Percentiles rank a stretch among this genome's conserved stretches.
Evolutionary conservation across 176 grass and related monocot species (phyloP).

Genomic region (Rhynchospora breviuscula): DNA sequence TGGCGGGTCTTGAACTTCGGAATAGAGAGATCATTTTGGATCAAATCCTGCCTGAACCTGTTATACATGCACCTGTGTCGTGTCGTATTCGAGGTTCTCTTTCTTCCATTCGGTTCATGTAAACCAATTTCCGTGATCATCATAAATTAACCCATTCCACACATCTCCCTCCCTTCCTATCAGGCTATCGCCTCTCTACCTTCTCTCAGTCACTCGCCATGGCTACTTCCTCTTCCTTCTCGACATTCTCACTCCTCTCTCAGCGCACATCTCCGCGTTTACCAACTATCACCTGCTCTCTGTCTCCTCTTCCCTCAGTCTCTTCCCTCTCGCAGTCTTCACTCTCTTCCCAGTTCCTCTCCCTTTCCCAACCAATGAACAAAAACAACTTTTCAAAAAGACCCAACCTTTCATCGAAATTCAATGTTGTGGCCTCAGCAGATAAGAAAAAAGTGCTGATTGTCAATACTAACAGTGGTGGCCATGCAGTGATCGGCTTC

Average conservation of each 20-base stretch:
- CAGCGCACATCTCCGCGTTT: neutral
- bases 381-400: neutral
- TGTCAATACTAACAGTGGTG: constrained; percentile 68
- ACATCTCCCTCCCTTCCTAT: constrained; percentile 2
- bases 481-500: constrained; percentile 90
- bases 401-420: neutral
- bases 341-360: neutral
- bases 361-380: neutral
- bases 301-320: neutral
- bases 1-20: neutral
- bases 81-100: neutral
- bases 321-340: constrained; percentile 1
- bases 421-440: constrained; percentile 11
- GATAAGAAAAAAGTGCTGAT: constrained; percentile 72
- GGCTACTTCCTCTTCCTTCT: constrained; percentile 23
- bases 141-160: constrained; percentile 26
- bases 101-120: constrained; percentile 21
- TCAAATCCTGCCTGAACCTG: neutral
- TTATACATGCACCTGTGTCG: neutral
- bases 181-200: neutral
- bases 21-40: neutral
- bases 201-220: constrained; percentile 12
- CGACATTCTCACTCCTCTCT: constrained; percentile 11
- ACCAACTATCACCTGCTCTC: neutral
- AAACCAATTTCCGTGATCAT: constrained; percentile 16